phyloP scores from a whole-genome alignment of 2,329 filamentous ascomycete species.

The Colletotrichum brevisporum region DNA sequence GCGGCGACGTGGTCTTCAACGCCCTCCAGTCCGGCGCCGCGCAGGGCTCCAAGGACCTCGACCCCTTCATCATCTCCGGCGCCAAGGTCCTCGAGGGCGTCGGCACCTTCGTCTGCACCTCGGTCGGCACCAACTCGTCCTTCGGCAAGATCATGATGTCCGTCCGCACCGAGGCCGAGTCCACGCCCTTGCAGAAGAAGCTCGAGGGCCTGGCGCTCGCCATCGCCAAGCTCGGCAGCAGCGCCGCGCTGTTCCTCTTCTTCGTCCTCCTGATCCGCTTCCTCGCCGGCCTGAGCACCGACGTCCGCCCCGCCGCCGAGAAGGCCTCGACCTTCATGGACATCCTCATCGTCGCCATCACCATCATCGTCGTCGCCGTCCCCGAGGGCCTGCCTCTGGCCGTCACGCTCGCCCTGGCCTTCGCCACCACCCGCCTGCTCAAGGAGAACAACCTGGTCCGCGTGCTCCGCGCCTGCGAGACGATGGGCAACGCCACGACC shows the following conservation, averaged over 20 bases:
- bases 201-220: slow-evolving; percentile 60
- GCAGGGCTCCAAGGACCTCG: slow-evolving; percentile 60
- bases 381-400: slow-evolving; percentile 77
- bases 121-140: slow-evolving; percentile 68
- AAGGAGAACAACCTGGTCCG: slow-evolving; percentile 80
- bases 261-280: slow-evolving; percentile 85
- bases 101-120: slow-evolving; percentile 68
- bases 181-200: slow-evolving; percentile 69
- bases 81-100: slow-evolving; percentile 67
- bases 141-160: slow-evolving; percentile 71
- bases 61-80: slow-evolving; percentile 76
- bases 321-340: slow-evolving; percentile 73
- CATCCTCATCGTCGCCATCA: slow-evolving; percentile 76
- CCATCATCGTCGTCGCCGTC: slow-evolving; percentile 76
- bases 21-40: slow-evolving; percentile 63
- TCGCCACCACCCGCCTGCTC: slow-evolving; percentile 78
- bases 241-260: slow-evolving; percentile 80
- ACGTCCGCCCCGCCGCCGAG: slow-evolving; percentile 61
- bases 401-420: slow-evolving; percentile 77
- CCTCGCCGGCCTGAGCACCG: slow-evolving; percentile 71
- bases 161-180: slow-evolving; percentile 64
- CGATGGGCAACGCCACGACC: slow-evolving; percentile 80
- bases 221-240: slow-evolving; percentile 67
- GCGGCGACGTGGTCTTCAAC: slow-evolving; percentile 70
- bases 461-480: slow-evolving; percentile 77